A percentile compares a stretch with the other conserved stretches of the same genome.
phyloP scores from a whole-genome alignment of 1,284 basidiomycete species.

The Amylostereum chailletii region DNA sequence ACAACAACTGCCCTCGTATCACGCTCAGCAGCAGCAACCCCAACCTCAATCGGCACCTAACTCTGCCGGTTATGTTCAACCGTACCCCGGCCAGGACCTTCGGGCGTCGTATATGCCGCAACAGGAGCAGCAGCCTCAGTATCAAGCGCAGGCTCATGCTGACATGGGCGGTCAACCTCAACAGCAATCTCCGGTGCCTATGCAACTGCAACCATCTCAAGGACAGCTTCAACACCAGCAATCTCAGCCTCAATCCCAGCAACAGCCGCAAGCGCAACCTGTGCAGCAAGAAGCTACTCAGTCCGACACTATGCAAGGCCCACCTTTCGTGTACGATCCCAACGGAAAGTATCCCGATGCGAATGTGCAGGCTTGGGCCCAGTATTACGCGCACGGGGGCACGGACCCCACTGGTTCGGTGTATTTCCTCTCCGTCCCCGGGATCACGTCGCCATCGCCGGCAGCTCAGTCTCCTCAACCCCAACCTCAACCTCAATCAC shows the following conservation, averaged over 20 bases:
- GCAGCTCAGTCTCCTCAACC: conserved; percentile 4
- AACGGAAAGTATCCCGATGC: conserved; percentile 55
- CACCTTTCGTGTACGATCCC: conserved; percentile 66
- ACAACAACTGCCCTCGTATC: not conserved
- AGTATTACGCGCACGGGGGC: conserved; percentile 71
- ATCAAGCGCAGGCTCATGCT: conserved; percentile 5
- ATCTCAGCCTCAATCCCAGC: conserved; percentile 15
- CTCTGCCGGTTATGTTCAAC: not conserved
- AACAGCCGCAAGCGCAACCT: conserved; percentile 4
- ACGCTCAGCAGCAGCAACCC: conserved; percentile 13
- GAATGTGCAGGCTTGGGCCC: conserved; percentile 74
- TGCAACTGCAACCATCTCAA: no score
- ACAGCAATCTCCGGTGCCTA: no score
- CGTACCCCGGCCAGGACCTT: conserved; percentile 2
- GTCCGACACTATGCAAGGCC: conserved; percentile 26
- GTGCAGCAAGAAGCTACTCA: conserved; percentile 16
- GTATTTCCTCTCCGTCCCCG: conserved; percentile 69
- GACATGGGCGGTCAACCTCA: no score
- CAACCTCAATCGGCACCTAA: conserved; percentile 12
- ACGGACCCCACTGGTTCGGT: conserved; percentile 60
- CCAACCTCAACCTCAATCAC: not conserved
- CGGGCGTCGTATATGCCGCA: conserved; percentile 13
- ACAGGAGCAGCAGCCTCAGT: conserved; percentile 15
- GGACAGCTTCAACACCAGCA: conserved; percentile 8
- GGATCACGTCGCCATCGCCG: conserved; percentile 32